phyloP scores from a whole-genome alignment of 179 eudicot genomes.

The Pouteria campechiana region DNA sequence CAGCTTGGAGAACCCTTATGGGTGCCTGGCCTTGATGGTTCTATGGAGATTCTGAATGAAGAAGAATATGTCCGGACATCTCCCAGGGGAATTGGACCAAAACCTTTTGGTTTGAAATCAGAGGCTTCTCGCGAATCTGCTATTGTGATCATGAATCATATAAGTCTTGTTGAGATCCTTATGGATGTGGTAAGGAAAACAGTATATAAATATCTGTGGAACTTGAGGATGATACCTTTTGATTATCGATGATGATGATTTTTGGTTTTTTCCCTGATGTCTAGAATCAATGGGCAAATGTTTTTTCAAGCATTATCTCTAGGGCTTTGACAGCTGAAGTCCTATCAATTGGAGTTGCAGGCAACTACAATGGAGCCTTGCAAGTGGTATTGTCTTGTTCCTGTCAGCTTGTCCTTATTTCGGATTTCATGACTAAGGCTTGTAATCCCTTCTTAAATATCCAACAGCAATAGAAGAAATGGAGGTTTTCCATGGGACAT shows the following conservation, averaged over 20 bases:
- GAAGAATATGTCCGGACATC: constrained; percentile 71
- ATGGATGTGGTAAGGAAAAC: constrained; percentile 71
- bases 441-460: too few species aligned
- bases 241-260: not conserved
- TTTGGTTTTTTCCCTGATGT: not conserved
- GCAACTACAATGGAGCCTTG: constrained; percentile 88
- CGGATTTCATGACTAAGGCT: too few species aligned
- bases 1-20: constrained; percentile 83
- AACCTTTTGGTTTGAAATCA: constrained; percentile 53
- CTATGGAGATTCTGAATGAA: constrained; percentile 42
- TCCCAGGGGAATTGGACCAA: constrained; percentile 85
- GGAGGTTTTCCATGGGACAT: not conserved
- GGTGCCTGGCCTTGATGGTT: constrained; percentile 32
- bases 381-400: constrained; percentile 71
- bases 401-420: too few species aligned
- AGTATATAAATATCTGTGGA: too few species aligned
- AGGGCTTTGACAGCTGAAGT: constrained; percentile 83
- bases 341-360: constrained; percentile 92
- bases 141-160: constrained; percentile 85
- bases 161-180: constrained; percentile 82
- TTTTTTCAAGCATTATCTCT: constrained; percentile 73
- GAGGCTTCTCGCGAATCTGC: constrained; percentile 85
- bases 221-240: too few species aligned
- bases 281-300: constrained; percentile 81
- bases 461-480: too few species aligned